A percentile compares a stretch with the other conserved stretches of the same genome.
These are phyloP conservation scores for Amauroascus niger DNA, from an alignment of 2,329 filamentous ascomycete genomes.

Conservation along the genomic window DNA sequence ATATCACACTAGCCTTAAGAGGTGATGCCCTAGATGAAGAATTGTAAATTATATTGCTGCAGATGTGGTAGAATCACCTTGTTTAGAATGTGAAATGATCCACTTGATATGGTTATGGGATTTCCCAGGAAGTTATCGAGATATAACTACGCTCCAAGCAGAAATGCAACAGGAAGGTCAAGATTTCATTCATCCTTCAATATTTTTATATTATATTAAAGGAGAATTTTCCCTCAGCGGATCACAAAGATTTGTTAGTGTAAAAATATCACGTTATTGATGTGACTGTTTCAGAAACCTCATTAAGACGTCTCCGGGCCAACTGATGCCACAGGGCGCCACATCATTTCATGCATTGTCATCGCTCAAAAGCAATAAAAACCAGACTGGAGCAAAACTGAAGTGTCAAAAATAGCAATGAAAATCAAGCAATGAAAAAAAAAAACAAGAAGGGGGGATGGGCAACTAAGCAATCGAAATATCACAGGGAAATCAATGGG, in stretches of 20 bases:
- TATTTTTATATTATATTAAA: too few species aligned
- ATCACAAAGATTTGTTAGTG: neutral
- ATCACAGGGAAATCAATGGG: neutral
- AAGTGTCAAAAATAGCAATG: neutral
- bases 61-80: too few species aligned
- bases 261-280: constrained; percentile 6
- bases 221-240: neutral
- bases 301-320: constrained; percentile 5
- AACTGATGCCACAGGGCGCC: constrained; percentile 2
- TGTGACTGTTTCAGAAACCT: constrained; percentile 2
- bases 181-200: too few species aligned
- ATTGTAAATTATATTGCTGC: too few species aligned
- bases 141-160: too few species aligned
- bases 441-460: neutral
- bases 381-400: constrained; percentile 7
- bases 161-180: too few species aligned
- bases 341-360: constrained; percentile 10
- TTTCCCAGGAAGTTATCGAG: too few species aligned
- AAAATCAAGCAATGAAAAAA: too few species aligned
- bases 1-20: too few species aligned
- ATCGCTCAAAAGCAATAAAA: neutral
- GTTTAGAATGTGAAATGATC: too few species aligned
- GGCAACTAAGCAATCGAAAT: neutral
- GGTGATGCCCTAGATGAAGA: too few species aligned
- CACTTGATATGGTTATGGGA: too few species aligned